A percentile compares a stretch with the other conserved stretches of the same genome.
Evolutionary conservation across 495 filamentous ascomycete species (phyloP).

Genomic region (Aspergillus heteromorphus): DNA sequence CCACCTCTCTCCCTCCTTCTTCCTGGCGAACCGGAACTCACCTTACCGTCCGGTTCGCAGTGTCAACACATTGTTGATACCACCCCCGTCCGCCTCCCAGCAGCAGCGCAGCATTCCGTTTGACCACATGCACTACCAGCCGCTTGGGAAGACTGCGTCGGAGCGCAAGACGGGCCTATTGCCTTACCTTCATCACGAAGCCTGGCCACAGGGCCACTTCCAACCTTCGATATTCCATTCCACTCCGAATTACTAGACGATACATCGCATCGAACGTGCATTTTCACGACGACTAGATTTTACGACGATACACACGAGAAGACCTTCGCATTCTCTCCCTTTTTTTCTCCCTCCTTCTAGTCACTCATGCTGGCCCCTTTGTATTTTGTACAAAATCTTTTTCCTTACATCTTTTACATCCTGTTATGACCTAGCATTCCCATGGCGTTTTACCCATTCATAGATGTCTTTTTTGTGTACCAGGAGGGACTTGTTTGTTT

Average conservation of each 20-base stretch:
- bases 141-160: constrained; percentile 66
- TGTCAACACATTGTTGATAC: constrained; percentile 83
- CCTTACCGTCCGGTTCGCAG: constrained; percentile 88
- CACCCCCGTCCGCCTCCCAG: constrained; percentile 74
- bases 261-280: constrained; percentile 9
- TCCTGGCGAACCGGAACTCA: constrained; percentile 62
- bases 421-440: constrained; percentile 25
- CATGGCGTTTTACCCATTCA: constrained; percentile 26
- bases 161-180: constrained; percentile 78
- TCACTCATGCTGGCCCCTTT: constrained; percentile 4
- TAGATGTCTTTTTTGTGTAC: constrained; percentile 24
- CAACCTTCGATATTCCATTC: constrained; percentile 34
- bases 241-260: constrained; percentile 28
- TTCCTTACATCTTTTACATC: no score
- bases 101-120: constrained; percentile 58
- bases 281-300: constrained; percentile 12
- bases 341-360: neutral
- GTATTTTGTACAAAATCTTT: constrained; percentile 27
- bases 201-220: constrained; percentile 36
- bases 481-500: constrained; percentile 7
- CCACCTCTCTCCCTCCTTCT: constrained; percentile 58
- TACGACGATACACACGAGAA: constrained; percentile 25
- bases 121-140: constrained; percentile 95
- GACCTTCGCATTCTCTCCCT: constrained; percentile 12
- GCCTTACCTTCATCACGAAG: constrained; percentile 59